Base-by-base conservation (phyloP, 805 yeast species). In the Kodamaea neixiangensis region DNA sequence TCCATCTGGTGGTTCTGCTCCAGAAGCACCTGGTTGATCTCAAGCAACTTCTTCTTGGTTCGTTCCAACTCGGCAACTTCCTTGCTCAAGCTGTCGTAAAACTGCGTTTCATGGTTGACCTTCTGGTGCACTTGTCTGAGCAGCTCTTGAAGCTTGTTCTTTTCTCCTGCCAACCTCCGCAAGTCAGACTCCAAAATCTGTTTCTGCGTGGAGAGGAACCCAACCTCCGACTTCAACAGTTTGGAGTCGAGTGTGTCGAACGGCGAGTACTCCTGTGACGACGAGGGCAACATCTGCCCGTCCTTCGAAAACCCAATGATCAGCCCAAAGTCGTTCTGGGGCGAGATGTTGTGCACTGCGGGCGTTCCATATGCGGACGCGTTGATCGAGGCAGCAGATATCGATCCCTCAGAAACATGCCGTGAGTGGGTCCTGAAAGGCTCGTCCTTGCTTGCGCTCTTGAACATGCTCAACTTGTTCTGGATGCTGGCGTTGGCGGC, bases 41-140 rank as follows among this genome's bases (percentile, higher is more conserved):
- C 69, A 39, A 53, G 20, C 17, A 89, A 66, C 14, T 68, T 65
- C 31, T 69, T 72, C 65, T 79, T 85, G 44, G 78, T 77, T 0
- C 58, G 53, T 25, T 68, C 75, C 54, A 90, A 68, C 15, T 69
- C 76, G 44, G 73, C 77, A 11, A 87, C 73, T 37, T 86, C 90
- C 40, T 68, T 71, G 17, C 70, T 51, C 33, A 85, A 56, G 5
- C 64, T 64, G 2, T 76, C 72, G 54, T 78, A 81, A 1, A 73
- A 67, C 1, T 72, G 62, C 34, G 74, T 72, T 53, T 78, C 73
- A 38, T 65, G 65, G 13, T 66, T 61, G 10, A 83, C 57, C 53
- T 75, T 78, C 34, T 65, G 57, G 47, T 73, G 77, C 50, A 79
- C 49, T n/a, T 67, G 60, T 47, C 76, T 69, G 48, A 79, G 55